phyloP scores from a whole-genome alignment of 768 basidiomycete species.

The Leccinellum luteum region DNA sequence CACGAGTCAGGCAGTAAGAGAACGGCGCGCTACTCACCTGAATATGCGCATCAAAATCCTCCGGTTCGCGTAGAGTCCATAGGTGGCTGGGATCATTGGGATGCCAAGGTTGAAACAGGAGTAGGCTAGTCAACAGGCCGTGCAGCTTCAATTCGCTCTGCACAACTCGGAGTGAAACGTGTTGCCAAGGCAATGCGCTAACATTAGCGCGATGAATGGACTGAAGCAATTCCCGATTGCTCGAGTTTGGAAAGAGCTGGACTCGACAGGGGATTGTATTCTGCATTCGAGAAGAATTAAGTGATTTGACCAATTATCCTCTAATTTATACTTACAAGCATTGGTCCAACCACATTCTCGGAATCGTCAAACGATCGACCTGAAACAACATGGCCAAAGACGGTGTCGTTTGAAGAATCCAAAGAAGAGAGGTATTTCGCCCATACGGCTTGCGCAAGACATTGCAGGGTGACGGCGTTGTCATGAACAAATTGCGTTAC shows the following conservation, averaged over 20 bases:
- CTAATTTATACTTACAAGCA: constrained; percentile 36
- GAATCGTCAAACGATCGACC: constrained; percentile 40
- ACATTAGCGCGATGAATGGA: constrained; percentile 39
- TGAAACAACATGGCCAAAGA: constrained; percentile 48
- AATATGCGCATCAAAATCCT: constrained; percentile 15
- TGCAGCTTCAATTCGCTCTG: constrained; percentile 33
- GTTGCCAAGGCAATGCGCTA: constrained; percentile 42
- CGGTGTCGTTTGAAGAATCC: constrained; percentile 31
- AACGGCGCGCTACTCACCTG: constrained; percentile 29
- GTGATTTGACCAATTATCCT: not conserved
- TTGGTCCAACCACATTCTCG: constrained; percentile 46
- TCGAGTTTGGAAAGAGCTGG: constrained; percentile 21
- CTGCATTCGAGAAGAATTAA: constrained; percentile 21
- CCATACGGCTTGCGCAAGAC: constrained; percentile 33
- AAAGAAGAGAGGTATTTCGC: constrained; percentile 26
- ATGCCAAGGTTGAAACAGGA: constrained; percentile 40
- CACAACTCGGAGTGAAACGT: constrained; percentile 43
- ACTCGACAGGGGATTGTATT: constrained; percentile 48
- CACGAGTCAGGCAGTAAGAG: not conserved
- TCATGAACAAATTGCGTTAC: constrained; percentile 14
- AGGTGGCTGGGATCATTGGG: constrained; percentile 1
- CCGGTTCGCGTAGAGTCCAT: constrained; percentile 23
- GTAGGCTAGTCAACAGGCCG: constrained; percentile 41
- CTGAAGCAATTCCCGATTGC: constrained; percentile 35
- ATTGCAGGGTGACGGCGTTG: constrained; percentile 36